phyloP scores from a whole-genome alignment of 2,329 filamentous ascomycete species.

The Cladosporium oxysporum region DNA sequence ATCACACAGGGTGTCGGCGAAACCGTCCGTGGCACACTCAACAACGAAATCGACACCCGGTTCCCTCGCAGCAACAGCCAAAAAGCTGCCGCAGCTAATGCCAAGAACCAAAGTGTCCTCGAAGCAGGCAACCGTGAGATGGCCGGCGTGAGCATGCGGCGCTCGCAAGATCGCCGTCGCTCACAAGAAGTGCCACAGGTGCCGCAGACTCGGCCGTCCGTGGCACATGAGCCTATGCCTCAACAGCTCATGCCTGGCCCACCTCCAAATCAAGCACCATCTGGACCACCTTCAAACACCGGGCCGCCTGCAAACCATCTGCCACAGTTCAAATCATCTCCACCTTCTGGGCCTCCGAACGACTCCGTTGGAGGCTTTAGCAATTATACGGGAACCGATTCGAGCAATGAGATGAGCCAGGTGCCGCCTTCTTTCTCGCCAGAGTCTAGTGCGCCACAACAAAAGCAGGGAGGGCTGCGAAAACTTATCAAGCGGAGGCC shows the following conservation, averaged over 20 bases:
- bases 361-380: background rate
- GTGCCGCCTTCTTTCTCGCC: constrained; percentile 15
- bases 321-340: background rate
- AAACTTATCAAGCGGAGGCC: constrained; percentile 22
- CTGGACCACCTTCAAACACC: background rate
- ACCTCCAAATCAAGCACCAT: background rate
- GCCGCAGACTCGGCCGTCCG: background rate
- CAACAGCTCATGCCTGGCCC: background rate
- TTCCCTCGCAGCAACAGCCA: constrained; percentile 33
- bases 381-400: too few relatives aligned
- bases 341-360: background rate
- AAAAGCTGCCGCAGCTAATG: constrained; percentile 30
- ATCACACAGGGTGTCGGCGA: constrained; percentile 36
- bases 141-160: constrained; percentile 5
- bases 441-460: constrained; percentile 5
- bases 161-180: background rate
- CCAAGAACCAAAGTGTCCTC: constrained; percentile 33
- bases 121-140: constrained; percentile 32
- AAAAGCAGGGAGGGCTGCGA: constrained; percentile 19
- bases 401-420: constrained; percentile 11
- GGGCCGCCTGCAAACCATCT: background rate
- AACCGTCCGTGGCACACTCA: constrained; percentile 36
- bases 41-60: constrained; percentile 35
- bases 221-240: constrained; percentile 3
- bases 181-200: background rate